A percentile compares a stretch with the other conserved stretches of the same genome.
phyloP scores from a whole-genome alignment of 2,329 filamentous ascomycete species.

The Botrytis pseudocinerea region DNA sequence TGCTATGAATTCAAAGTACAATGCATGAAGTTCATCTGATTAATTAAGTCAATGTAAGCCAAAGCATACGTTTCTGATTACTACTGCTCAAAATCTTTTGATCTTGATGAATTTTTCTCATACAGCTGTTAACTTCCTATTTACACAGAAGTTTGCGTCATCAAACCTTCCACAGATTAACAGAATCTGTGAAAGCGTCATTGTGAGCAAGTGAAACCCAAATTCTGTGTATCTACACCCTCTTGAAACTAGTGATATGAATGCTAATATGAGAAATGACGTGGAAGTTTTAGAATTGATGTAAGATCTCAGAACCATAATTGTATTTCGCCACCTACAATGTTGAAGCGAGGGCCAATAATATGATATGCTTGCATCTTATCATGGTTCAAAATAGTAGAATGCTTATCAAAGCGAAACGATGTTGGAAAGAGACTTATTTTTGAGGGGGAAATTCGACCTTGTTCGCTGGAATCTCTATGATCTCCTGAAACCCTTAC shows the following conservation, averaged over 20 bases:
- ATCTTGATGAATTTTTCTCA: rapidly evolving
- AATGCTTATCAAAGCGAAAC: not conserved
- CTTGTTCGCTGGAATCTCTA: not conserved
- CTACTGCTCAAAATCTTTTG: not conserved
- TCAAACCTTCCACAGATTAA: not conserved
- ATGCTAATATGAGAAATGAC: not conserved
- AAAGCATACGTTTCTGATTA: too few relatives aligned
- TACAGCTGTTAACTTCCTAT: not conserved
- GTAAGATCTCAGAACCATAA: not conserved
- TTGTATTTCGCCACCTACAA: not conserved
- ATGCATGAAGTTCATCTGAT: not conserved
- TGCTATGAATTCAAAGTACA: not conserved
- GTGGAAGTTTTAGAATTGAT: not conserved
- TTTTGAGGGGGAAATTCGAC: rapidly evolving
- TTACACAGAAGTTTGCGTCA: not conserved
- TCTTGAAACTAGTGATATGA: rapidly evolving
- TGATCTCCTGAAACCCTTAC: not conserved
- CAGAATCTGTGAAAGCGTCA: not conserved
- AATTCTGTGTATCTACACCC: not conserved
- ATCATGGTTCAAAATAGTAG: not conserved
- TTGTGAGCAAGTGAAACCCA: not conserved
- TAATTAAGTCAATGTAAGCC: not conserved
- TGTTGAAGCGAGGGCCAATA: not conserved
- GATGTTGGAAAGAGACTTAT: not conserved
- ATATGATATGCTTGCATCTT: not conserved